A percentile compares a stretch with the other conserved stretches of the same genome.
These are phyloP conservation scores for Vickermania spadyakhi DNA, from an alignment of 208 protist genomes.

Conservation along the genomic window DNA sequence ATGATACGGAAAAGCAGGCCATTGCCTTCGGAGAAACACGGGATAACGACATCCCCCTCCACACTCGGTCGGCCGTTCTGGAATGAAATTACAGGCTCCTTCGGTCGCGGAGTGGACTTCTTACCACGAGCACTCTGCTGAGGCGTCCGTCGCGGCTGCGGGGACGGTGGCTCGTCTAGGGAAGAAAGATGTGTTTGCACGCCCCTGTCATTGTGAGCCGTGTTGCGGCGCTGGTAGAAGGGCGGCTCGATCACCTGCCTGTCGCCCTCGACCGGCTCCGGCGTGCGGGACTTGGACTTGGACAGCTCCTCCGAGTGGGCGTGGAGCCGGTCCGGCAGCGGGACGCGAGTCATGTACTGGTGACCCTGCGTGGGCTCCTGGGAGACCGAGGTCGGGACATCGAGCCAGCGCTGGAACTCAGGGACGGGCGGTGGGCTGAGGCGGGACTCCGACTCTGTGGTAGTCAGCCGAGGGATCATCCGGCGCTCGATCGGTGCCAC, in stretches of 20 bases:
- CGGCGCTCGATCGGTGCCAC: neutral
- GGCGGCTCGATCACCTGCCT: neutral
- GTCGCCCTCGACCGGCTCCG: too few species aligned
- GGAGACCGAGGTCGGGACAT: neutral
- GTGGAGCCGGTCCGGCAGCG: neutral
- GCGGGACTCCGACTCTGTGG: neutral
- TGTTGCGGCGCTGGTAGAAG: neutral
- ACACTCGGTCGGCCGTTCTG: neutral
- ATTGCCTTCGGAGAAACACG: slow-evolving; percentile 19
- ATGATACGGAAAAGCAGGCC: slow-evolving; percentile 28
- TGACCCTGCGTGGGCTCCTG: neutral
- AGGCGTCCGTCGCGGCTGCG: neutral
- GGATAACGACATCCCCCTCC: neutral
- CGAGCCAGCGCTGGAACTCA: neutral
- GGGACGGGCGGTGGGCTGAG: neutral
- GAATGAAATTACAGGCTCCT: neutral
- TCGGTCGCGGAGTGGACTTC: neutral
- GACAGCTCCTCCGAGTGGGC: neutral
- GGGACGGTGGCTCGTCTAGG: neutral
- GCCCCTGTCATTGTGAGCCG: neutral
- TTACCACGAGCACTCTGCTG: neutral
- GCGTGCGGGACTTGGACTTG: neutral
- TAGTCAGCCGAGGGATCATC: neutral
- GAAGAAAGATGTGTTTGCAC: neutral
- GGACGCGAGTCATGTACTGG: neutral